These are phyloP conservation scores for Chlorella sp. DNA, from an alignment of 139 green algal genomes.

Conservation along the genomic window DNA sequence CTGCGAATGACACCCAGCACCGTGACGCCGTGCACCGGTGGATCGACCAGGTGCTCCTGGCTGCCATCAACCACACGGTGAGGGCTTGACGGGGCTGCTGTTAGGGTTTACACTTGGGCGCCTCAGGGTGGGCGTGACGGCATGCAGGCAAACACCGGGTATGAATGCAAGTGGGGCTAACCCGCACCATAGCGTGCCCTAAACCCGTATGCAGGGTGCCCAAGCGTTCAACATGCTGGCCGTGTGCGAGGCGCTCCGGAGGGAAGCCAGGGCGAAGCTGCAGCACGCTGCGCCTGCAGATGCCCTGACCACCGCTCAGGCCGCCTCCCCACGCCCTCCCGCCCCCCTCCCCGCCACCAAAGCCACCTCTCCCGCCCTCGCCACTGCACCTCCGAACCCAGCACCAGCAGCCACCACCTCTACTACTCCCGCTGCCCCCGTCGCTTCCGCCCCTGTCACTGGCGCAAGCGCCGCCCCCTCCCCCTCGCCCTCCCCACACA, in stretches of 20 bases:
- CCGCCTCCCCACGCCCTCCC: too few species aligned
- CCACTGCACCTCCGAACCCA: too few species aligned
- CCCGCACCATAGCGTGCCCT: background rate
- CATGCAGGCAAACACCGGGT: background rate
- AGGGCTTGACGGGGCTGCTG: background rate
- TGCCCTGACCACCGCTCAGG: constrained; percentile 4
- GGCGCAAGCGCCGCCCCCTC: too few species aligned
- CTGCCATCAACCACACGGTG: constrained; percentile 54
- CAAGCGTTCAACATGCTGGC: constrained; percentile 59
- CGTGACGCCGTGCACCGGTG: constrained; percentile 37
- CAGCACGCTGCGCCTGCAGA: constrained; percentile 4
- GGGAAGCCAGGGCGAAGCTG: background rate
- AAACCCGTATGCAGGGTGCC: background rate
- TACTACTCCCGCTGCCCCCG: too few species aligned
- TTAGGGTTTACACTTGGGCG: background rate
- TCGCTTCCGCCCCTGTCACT: too few species aligned
- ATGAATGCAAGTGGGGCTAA: background rate
- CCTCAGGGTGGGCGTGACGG: background rate
- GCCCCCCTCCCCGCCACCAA: too few species aligned
- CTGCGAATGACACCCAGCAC: background rate
- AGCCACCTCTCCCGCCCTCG: too few species aligned
- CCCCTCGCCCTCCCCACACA: too few species aligned
- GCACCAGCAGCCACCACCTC: too few species aligned
- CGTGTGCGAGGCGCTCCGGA: constrained; percentile 11
- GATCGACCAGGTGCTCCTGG: constrained; percentile 61